Conservation (phyloP, 352 stramenopile genomes). For the Phytophthora kernoviae region DNA sequence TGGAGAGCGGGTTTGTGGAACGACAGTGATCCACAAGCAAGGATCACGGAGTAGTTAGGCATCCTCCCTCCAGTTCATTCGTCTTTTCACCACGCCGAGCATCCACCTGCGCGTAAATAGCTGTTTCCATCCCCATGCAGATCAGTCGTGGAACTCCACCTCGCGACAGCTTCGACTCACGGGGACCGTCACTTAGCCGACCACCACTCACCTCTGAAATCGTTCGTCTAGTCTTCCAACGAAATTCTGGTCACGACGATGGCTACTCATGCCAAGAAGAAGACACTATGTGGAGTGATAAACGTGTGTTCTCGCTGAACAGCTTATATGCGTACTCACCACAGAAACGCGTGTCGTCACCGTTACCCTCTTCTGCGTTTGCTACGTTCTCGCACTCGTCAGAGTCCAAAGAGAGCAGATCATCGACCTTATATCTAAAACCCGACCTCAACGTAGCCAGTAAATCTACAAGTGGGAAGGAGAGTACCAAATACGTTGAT, state of each 20-base stretch:
- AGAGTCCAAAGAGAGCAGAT: neutral
- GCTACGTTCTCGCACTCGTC: neutral
- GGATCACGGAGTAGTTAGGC: no score
- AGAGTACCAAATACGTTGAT: neutral
- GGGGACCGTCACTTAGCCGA: neutral
- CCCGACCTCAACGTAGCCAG: neutral
- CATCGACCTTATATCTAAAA: neutral
- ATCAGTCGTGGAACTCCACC: neutral
- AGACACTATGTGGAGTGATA: neutral
- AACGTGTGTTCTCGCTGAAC: neutral
- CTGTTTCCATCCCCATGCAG: conserved; percentile 8
- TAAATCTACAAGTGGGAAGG: neutral
- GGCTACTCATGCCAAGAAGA: neutral
- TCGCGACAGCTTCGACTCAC: neutral
- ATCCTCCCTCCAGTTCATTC: conserved; percentile 1
- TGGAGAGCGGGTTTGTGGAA: neutral
- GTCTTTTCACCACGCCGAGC: neutral
- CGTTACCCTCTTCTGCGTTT: neutral
- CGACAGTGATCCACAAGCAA: neutral
- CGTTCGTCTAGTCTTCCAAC: conserved; percentile 17
- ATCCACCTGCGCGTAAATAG: neutral
- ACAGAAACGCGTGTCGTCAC: neutral
- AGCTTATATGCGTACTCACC: neutral
- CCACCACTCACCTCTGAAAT: conserved; percentile 13
- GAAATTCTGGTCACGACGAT: neutral